Percentiles rank a stretch among this genome's conserved stretches.
phyloP scores from a whole-genome alignment of 352 stramenopile genomes.

The Phytophthora pluvialis region DNA sequence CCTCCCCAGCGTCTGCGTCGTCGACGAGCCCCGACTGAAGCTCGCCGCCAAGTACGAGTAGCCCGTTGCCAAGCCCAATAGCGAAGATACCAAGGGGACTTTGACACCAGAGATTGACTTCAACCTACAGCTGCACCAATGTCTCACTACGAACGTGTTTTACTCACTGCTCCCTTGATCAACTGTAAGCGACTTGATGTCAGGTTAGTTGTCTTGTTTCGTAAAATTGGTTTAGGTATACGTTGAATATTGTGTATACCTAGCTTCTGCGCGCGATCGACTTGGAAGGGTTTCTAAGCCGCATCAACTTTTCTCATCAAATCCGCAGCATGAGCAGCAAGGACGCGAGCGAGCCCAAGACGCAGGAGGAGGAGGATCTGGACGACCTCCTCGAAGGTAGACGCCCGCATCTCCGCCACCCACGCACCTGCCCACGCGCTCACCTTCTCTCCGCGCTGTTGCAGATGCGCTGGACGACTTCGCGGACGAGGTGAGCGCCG shows the following conservation, averaged over 20 bases:
- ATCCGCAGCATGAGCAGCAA: constrained; percentile 26
- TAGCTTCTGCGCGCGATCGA: no score
- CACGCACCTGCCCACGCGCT: neutral
- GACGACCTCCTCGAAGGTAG: constrained; percentile 84
- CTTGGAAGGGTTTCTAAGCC: no score
- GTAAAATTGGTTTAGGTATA: no score
- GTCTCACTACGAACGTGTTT: no score
- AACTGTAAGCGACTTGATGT: no score
- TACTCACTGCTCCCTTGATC: no score
- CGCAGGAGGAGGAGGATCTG: constrained; percentile 71
- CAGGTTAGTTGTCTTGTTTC: no score
- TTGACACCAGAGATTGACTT: no score
- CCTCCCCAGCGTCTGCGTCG: constrained; percentile 37
- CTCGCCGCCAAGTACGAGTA: constrained; percentile 22
- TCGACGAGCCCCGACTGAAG: constrained; percentile 35
- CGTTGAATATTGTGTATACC: no score
- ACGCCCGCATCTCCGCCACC: neutral
- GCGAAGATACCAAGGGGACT: no score
- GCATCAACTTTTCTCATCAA: constrained; percentile 6
- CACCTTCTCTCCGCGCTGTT: neutral
- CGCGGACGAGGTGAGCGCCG: constrained; percentile 58
- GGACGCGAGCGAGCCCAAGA: constrained; percentile 28
- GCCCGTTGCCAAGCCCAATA: no score
- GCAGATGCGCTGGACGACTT: constrained; percentile 88
- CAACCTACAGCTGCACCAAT: no score